Percentiles rank a stretch among this genome's conserved stretches.
Conservation (phyloP, 108 stramenopile genomes). For the Mayamaea pseudoterrestris region DNA sequence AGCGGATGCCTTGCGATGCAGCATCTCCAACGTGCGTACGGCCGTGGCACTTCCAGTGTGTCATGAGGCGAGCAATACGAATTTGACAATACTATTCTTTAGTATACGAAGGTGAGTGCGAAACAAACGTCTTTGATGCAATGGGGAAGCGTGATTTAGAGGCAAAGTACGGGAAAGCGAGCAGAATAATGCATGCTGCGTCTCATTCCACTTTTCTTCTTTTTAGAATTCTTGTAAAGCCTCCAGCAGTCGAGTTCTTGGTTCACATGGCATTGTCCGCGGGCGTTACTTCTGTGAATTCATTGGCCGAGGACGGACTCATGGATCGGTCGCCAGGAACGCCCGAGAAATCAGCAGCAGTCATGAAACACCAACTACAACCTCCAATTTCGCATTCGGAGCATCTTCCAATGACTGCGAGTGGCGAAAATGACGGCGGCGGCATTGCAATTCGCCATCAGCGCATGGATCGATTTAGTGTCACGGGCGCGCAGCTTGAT, state of each 20-base stretch:
- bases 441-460: conserved; percentile 10
- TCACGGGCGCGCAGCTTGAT: conserved; percentile 69
- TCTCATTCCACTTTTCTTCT: conserved; percentile 1
- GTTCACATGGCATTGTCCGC: conserved; percentile 74
- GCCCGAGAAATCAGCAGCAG: neutral
- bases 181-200: neutral
- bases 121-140: neutral
- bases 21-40: conserved; percentile 73
- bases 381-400: conserved; percentile 1
- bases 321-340: conserved; percentile 12
- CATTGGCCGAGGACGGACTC: conserved; percentile 52
- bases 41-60: conserved; percentile 86
- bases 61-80: conserved; percentile 63
- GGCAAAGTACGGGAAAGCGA: neutral
- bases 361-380: neutral
- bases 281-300: conserved; percentile 62
- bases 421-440: neutral
- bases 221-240: conserved; percentile 58
- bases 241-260: conserved; percentile 72
- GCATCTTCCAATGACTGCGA: conserved; percentile 8
- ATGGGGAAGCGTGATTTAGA: neutral
- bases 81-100: conserved; percentile 83
- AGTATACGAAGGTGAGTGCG: conserved; percentile 56
- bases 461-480: conserved; percentile 28
- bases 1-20: conserved; percentile 62